phyloP scores from a whole-genome alignment of 768 basidiomycete species.

The Artomyces pyxidatus region DNA sequence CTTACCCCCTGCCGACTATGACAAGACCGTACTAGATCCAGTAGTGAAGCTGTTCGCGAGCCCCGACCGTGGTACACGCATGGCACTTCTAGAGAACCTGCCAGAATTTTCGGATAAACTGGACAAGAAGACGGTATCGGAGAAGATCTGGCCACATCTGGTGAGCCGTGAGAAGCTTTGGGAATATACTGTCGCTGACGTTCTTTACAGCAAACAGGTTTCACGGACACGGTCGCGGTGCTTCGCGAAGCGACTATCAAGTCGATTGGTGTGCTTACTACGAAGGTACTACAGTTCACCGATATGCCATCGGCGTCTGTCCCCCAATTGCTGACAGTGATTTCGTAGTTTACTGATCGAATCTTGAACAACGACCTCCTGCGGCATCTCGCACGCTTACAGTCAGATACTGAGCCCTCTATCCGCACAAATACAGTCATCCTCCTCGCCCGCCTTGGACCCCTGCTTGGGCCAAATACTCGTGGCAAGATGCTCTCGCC shows the following conservation, averaged over 20 bases:
- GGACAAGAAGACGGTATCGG: conserved; percentile 75
- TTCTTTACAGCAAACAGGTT: conserved; percentile 76
- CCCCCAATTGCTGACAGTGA: no score
- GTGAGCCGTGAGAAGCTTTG: conserved; percentile 34
- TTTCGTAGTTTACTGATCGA: conserved; percentile 78
- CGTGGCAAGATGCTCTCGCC: conserved; percentile 96
- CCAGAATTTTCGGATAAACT: conserved; percentile 80
- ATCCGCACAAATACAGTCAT: conserved; percentile 98
- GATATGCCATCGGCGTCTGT: no score
- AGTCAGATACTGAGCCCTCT: conserved; percentile 86
- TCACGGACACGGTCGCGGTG: conserved; percentile 88
- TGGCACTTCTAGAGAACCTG: conserved; percentile 87
- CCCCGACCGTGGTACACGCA: conserved; percentile 87
- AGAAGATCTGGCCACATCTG: conserved; percentile 89
- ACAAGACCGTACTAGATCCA: conserved; percentile 59
- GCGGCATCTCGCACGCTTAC: conserved; percentile 85
- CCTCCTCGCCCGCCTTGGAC: conserved; percentile 85
- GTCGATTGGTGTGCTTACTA: conserved; percentile 73
- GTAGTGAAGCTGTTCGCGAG: conserved; percentile 80
- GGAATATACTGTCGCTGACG: not conserved
- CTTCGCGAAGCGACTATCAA: conserved; percentile 93
- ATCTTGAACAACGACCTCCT: conserved; percentile 95
- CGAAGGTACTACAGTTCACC: conserved; percentile 70
- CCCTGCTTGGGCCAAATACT: conserved; percentile 77
- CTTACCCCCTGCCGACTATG: conserved; percentile 64